Conservation (phyloP, 2,329 filamentous ascomycete genomes). For the Diaporthe vaccinii region DNA sequence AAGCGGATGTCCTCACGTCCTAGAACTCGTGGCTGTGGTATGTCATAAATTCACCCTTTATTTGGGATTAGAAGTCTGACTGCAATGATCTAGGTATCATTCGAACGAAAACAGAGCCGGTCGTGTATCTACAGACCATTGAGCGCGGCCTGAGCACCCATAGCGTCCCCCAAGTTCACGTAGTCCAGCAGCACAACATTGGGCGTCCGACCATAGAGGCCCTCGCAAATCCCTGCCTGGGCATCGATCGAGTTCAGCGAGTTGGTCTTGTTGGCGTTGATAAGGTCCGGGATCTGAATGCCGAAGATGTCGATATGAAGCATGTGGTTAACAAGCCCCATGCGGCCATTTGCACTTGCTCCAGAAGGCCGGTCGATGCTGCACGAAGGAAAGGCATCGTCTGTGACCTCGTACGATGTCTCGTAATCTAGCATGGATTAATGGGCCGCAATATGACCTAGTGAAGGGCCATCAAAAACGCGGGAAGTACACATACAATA, state of each 20-base stretch:
- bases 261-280: conserved; percentile 57
- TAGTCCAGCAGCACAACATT: conserved; percentile 50
- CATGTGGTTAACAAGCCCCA: conserved; percentile 74
- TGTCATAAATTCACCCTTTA: neutral
- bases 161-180: conserved; percentile 32
- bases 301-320: conserved; percentile 61
- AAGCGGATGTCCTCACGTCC: neutral
- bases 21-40: neutral
- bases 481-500: conserved; percentile 66
- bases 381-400: conserved; percentile 74
- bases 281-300: conserved; percentile 48
- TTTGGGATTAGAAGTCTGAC: conserved; percentile 20
- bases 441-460: neutral
- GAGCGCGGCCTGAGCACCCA: conserved; percentile 31
- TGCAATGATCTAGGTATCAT: neutral
- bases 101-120: neutral
- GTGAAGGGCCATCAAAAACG: no score
- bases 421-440: conserved; percentile 56
- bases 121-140: conserved; percentile 30
- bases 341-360: conserved; percentile 54
- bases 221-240: conserved; percentile 51
- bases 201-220: conserved; percentile 49
- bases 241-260: conserved; percentile 62
- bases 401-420: conserved; percentile 76
- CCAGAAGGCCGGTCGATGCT: conserved; percentile 71